Conservation (phyloP, 345 rosid genomes). For the Lepidium africanum region DNA sequence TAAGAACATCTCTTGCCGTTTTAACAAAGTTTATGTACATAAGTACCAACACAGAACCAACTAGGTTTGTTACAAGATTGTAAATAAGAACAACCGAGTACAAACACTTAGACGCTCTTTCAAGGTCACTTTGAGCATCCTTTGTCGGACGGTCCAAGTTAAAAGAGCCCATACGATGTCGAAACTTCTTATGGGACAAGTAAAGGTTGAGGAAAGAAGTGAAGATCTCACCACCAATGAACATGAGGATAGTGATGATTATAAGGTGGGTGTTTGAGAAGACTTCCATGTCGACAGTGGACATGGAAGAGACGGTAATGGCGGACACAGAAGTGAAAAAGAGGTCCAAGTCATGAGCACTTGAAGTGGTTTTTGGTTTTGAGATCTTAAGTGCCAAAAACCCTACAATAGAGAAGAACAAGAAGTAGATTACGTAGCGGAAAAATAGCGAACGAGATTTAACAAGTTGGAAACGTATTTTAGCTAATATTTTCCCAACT, state of each 20-base stretch:
- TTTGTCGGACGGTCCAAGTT: background rate
- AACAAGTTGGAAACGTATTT: background rate
- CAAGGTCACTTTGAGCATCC: background rate
- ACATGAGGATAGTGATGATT: slow-evolving; percentile 44
- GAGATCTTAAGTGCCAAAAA: slow-evolving; percentile 27
- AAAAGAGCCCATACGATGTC: background rate
- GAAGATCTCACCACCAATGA: slow-evolving; percentile 57
- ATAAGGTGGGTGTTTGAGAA: slow-evolving; percentile 60
- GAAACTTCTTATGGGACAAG: background rate
- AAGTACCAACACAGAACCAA: slow-evolving; percentile 29
- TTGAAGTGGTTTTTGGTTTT: slow-evolving; percentile 30
- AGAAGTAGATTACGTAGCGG: slow-evolving; percentile 36
- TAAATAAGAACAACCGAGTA: slow-evolving; percentile 38
- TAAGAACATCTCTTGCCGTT: slow-evolving; percentile 33
- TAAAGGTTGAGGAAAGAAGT: slow-evolving; percentile 38
- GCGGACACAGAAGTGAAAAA: slow-evolving; percentile 78
- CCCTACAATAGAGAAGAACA: slow-evolving; percentile 30
- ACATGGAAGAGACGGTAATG: slow-evolving; percentile 61
- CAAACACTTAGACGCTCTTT: slow-evolving; percentile 25
- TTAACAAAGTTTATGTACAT: slow-evolving; percentile 27
- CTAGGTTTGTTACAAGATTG: slow-evolving; percentile 25
- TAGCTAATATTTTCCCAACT: background rate
- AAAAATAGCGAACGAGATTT: slow-evolving; percentile 21
- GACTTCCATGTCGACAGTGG: slow-evolving; percentile 68
- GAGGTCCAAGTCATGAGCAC: slow-evolving; percentile 35